phyloP scores from a whole-genome alignment of 345 rosid species.

The Citrus unshiu region DNA sequence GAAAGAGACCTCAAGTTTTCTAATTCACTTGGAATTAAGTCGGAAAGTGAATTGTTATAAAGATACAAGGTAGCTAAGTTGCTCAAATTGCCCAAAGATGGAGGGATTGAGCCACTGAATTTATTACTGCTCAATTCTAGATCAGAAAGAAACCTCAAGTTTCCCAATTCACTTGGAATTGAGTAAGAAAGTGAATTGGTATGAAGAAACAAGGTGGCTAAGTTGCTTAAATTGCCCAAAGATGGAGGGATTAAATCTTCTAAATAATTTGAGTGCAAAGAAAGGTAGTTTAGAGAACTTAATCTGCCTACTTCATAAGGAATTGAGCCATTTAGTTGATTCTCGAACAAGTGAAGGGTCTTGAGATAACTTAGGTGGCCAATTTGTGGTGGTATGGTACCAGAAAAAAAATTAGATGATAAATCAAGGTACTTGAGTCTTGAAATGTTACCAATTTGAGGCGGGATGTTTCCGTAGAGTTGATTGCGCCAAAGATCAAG shows the following conservation, averaged over 20 bases:
- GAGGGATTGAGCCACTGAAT: no score
- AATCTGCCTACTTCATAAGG: neutral
- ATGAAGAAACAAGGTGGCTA: accelerated
- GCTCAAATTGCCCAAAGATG: no score
- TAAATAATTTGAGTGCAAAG: constrained; percentile 7
- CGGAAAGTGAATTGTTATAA: no score
- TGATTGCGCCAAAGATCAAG: neutral
- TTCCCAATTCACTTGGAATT: no score
- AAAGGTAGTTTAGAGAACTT: neutral
- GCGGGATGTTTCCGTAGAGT: constrained; percentile 2
- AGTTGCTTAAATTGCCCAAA: no score
- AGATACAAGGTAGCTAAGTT: no score
- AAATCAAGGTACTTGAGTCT: neutral
- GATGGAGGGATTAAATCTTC: neutral
- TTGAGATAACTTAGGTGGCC: neutral
- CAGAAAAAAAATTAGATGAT: neutral
- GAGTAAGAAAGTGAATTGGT: no score
- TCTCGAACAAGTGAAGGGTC: constrained; percentile 1
- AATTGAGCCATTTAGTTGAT: neutral
- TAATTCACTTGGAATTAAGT: no score
- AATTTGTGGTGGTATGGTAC: constrained; percentile 16
- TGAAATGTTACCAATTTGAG: no score
- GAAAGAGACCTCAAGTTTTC: no score
- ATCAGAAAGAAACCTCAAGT: accelerated
- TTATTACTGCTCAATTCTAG: accelerated